Conservation (phyloP, 1,284 basidiomycete species). For the Cutaneotrichosporon sp. region DNA sequence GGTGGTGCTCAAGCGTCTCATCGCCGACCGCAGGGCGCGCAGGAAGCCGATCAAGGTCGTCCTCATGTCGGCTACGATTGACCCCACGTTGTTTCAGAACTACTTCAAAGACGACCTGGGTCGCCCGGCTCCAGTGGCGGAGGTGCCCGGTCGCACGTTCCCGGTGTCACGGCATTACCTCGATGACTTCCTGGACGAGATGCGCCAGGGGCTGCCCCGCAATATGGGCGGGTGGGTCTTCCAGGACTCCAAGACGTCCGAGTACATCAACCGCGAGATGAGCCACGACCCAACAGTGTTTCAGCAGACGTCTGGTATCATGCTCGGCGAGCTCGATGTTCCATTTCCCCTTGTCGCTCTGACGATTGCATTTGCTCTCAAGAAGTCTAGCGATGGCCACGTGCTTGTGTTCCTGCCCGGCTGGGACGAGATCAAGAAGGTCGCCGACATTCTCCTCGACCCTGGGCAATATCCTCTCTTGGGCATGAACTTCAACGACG, state of each 20-base stretch:
- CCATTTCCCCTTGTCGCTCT: slow-evolving; percentile 81
- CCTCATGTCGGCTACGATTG: slow-evolving; percentile 95
- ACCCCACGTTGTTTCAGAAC: slow-evolving; percentile 79
- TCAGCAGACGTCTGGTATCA: slow-evolving; percentile 36
- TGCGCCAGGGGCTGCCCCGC: slow-evolving; percentile 52
- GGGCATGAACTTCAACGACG: slow-evolving; percentile 64
- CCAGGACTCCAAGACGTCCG: slow-evolving; percentile 66
- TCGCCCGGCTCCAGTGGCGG: slow-evolving; percentile 69
- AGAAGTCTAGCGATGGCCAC: slow-evolving; percentile 76
- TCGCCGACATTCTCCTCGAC: slow-evolving; percentile 67
- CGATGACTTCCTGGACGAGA: slow-evolving; percentile 69
- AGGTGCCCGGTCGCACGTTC: slow-evolving; percentile 88
- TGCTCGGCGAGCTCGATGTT: slow-evolving; percentile 71
- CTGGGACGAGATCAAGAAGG: slow-evolving; percentile 78
- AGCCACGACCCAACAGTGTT: slow-evolving; percentile 48
- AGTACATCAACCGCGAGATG: slow-evolving; percentile 76
- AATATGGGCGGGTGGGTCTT: slow-evolving; percentile 66
- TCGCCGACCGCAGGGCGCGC: slow-evolving; percentile 72
- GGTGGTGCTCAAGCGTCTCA: slow-evolving; percentile 82
- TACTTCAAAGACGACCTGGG: slow-evolving; percentile 73
- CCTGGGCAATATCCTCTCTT: slow-evolving; percentile 57
- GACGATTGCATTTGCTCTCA: slow-evolving; percentile 75
- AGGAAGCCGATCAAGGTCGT: slow-evolving; percentile 80
- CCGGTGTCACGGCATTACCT: slow-evolving; percentile 80
- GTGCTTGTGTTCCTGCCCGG: slow-evolving; percentile 73